Base-by-base conservation (phyloP, 78 protist genomes). In the Creolimax fragrantissima region DNA sequence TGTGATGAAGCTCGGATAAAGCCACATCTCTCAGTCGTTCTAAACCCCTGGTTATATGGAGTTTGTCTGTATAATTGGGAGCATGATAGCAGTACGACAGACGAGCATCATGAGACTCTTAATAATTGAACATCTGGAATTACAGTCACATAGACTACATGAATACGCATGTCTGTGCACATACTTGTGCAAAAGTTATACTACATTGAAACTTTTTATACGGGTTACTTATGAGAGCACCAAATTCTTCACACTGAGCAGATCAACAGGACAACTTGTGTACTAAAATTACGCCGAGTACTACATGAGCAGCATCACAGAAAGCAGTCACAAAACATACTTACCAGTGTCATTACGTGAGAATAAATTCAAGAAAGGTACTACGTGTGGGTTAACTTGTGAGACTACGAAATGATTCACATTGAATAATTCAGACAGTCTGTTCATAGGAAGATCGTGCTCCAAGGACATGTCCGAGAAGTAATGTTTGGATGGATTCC, bases 401-500 rank as follows among this genome's bases (percentile, higher is more conserved):
- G 95, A 94, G 41, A 95, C 97, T 3, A 95, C 93, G 67, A 94
- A 91, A 85, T 93, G 93, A 89, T 96, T 95, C 83, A 97, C 95
- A 89, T 97, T 96, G 93, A 96, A 97, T 35, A 95, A 84, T 74
- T 96, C 96, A 0, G 93, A 3, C 85, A 97, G 93, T 6, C 96
- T 81, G 89, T 41, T 24, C 93, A 39, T 94, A n/a, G 98, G 98
- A 41, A 97, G 93, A 89, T 96, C 98, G 5, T 81, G 32, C 41
- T 95, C 94, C 7, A 96, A 39, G 4, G 93, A 44, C 42, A 95
- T 96, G 58, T 95, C 97, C 41, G 86, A 17, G 92, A 92, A 97
- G 74, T 37, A 11, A 17, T 89, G 66, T 32, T 85, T 92, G 36
- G 81, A 88, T 5, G 95, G 92, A 3, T 92, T 92, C 90, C 92